Conservation (phyloP, 768 basidiomycete species). For the Pleurotus citrinopileatus region DNA sequence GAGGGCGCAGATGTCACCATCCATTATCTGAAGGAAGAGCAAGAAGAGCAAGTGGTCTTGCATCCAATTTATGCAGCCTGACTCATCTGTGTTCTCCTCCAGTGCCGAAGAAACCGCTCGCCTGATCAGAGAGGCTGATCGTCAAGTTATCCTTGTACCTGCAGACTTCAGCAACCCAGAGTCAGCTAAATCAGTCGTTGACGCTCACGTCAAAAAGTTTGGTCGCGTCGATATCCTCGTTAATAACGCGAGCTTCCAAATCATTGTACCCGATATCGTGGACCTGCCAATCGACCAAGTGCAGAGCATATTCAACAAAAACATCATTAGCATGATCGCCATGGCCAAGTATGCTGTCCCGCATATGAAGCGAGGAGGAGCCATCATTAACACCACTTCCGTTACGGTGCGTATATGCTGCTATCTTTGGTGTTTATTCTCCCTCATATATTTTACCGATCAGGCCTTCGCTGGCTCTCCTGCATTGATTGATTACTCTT, state of each 20-base stretch:
- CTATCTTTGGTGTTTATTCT: no score
- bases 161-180: conserved; percentile 41
- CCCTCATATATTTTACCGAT: conserved; percentile 1
- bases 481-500: conserved; percentile 41
- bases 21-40: conserved; percentile 53
- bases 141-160: conserved; percentile 30
- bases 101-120: conserved; percentile 45
- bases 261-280: conserved; percentile 40
- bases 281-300: conserved; percentile 52
- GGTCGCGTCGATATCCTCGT: conserved; percentile 53
- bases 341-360: conserved; percentile 54
- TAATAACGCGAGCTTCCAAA: conserved; percentile 56
- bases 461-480: conserved; percentile 16
- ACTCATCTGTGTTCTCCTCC: not conserved
- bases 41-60: conserved; percentile 31
- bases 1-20: conserved; percentile 55
- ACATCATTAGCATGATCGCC: conserved; percentile 60
- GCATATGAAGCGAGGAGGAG: conserved; percentile 53
- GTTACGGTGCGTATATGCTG: conserved; percentile 34
- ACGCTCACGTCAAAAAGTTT: conserved; percentile 43
- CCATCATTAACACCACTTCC: conserved; percentile 61
- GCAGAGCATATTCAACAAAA: conserved; percentile 51
- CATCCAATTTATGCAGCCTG: not conserved
- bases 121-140: conserved; percentile 40
- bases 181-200: conserved; percentile 42